Conservation (phyloP, 306 rosid species). For the apple (Malus domestica) region DNA sequence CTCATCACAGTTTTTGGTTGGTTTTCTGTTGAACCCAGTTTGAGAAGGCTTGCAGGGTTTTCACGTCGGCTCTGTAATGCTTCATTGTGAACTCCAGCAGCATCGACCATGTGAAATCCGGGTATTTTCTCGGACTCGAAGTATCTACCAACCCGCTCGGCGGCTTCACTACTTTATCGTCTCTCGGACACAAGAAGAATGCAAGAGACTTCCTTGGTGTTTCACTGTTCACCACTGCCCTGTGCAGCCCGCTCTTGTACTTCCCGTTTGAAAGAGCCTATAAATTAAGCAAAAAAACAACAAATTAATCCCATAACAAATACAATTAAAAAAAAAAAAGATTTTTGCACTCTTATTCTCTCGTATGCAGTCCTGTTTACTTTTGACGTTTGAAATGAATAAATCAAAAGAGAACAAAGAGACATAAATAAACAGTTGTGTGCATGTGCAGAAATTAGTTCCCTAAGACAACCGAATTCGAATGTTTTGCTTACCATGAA, state of each 20-base stretch:
- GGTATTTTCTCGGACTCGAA: constrained; percentile 53
- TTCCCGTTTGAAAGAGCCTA: constrained; percentile 93
- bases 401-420: too few species aligned
- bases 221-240: constrained; percentile 90
- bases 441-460: background rate
- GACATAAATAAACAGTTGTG: background rate
- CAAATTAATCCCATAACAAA: background rate
- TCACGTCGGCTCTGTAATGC: constrained; percentile 87
- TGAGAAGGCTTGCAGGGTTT: constrained; percentile 70
- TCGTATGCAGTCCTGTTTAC: too few species aligned
- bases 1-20: background rate
- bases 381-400: too few species aligned
- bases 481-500: constrained; percentile 54
- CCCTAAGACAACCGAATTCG: background rate
- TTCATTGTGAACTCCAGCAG: constrained; percentile 76
- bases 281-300: background rate
- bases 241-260: constrained; percentile 88
- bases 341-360: too few species aligned
- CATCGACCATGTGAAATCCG: constrained; percentile 96
- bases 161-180: constrained; percentile 73
- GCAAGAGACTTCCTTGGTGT: constrained; percentile 82
- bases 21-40: constrained; percentile 51
- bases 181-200: constrained; percentile 79
- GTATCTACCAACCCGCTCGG: constrained; percentile 65
- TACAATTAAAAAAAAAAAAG: background rate